These are phyloP conservation scores for Fusarium brachygibbosum DNA, from an alignment of 2,329 filamentous ascomycete species.

Conservation along the genomic window DNA sequence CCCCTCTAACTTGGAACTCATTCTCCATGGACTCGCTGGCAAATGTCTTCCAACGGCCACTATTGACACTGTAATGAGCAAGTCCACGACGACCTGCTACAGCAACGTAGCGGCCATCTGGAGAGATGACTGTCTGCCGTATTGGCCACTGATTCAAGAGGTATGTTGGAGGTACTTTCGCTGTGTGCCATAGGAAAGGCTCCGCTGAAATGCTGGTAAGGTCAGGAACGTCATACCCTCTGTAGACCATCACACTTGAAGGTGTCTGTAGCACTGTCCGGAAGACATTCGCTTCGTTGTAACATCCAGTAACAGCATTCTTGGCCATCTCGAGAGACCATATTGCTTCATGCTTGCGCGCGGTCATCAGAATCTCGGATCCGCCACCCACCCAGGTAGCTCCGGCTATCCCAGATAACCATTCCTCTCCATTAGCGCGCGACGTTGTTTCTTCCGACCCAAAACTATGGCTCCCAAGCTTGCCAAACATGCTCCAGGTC, in stretches of 20 bases:
- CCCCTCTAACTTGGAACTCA: conserved; percentile 91
- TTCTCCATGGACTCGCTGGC: conserved; percentile 84
- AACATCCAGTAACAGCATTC: conserved; percentile 92
- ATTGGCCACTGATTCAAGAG: conserved; percentile 95
- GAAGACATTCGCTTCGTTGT: conserved; percentile 90
- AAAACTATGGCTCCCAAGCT: conserved; percentile 88
- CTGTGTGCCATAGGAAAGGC: conserved; percentile 93
- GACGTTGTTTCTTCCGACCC: conserved; percentile 74
- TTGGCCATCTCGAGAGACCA: conserved; percentile 94
- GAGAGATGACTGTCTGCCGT: conserved; percentile 85
- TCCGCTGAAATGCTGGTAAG: conserved; percentile 93
- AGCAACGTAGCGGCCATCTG: conserved; percentile 93
- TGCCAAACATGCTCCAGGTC: conserved; percentile 97
- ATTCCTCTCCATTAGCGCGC: conserved; percentile 79
- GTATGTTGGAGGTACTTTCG: conserved; percentile 86
- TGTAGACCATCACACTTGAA: conserved; percentile 89
- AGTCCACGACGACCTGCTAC: conserved; percentile 94
- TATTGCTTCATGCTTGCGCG: conserved; percentile 78
- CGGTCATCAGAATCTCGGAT: conserved; percentile 84
- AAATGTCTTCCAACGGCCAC: conserved; percentile 96
- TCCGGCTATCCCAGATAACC: conserved; percentile 83
- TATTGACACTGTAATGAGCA: conserved; percentile 95
- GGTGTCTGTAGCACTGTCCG: conserved; percentile 91
- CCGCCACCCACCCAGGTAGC: conserved; percentile 91
- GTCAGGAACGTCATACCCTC: conserved; percentile 91